A percentile compares a stretch with the other conserved stretches of the same genome.
Evolutionary conservation across 164 flowering plant species (phyloP).

Genomic region (Protea cynaroides): DNA sequence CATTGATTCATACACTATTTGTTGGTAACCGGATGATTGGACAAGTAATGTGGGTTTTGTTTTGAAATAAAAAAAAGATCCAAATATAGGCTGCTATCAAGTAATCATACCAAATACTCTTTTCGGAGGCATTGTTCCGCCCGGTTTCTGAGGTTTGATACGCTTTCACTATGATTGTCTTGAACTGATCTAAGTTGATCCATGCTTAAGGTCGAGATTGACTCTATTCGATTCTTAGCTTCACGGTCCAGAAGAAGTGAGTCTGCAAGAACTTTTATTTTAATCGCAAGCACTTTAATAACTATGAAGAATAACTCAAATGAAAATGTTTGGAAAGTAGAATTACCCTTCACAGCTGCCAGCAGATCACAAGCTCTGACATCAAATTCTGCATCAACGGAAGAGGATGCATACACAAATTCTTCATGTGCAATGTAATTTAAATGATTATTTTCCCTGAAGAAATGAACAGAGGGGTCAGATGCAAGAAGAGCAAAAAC

Average conservation of each 20-base stretch:
- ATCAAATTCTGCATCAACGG: slow-evolving; percentile 28
- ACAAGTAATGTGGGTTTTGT: too few species aligned
- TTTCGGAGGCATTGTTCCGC: slow-evolving; percentile 49
- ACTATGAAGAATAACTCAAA: background rate
- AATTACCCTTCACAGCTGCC: slow-evolving; percentile 42
- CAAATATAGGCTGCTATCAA: background rate
- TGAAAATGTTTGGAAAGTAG: background rate
- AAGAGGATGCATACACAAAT: slow-evolving; percentile 27
- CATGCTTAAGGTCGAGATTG: slow-evolving; percentile 29
- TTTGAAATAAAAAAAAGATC: too few species aligned
- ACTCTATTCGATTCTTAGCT: slow-evolving; percentile 39
- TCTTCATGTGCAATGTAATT: slow-evolving; percentile 32
- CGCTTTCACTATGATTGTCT: slow-evolving; percentile 33
- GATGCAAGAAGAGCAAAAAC: background rate
- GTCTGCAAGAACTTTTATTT: slow-evolving; percentile 31
- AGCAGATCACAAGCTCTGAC: slow-evolving; percentile 25
- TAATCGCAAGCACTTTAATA: background rate
- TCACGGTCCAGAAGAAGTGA: slow-evolving; percentile 46
- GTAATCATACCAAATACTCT: slow-evolving; percentile 53
- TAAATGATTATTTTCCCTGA: slow-evolving; percentile 36
- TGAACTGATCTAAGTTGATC: slow-evolving; percentile 39
- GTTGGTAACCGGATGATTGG: too few species aligned
- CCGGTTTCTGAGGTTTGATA: slow-evolving; percentile 34
- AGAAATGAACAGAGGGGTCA: background rate
- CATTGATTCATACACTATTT: too few species aligned